Base-by-base conservation (phyloP, 2,329 filamentous ascomycete genomes). In the Ophiostoma ips region DNA sequence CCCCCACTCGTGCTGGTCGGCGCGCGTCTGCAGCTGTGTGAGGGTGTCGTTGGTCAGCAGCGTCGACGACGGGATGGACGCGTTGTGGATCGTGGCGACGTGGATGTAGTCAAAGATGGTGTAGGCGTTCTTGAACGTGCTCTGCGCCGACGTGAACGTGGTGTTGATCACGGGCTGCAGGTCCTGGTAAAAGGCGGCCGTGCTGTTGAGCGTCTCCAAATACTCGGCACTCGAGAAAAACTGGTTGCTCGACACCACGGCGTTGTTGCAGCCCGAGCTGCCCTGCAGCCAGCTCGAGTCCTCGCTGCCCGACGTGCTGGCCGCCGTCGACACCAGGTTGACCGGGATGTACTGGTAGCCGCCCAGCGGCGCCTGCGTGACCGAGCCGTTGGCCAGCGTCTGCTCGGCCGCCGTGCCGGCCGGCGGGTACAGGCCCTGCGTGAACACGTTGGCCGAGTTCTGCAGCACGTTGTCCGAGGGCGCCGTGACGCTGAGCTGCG, bases 261-360 rank as follows among this genome's bases (percentile, higher is more conserved):
- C 72, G 38, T 68, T 78, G 62, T 65, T 66, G 63, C 78, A 82
- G 9, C 72, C 72, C 52, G 70, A 76, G 54, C 67, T 66, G 41
- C 74, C 76, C 63, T 81, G 77, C 0, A 81, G 68, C 77, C 77
- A 81, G 21, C 66, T 70, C 50, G 62, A 73, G 59, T 70, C 70
- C 65, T 80, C 75, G 2, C 73, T 68, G 56, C 78, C 74, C 7
- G 70, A 66, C 21, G 70, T 66, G 49, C 79, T 73, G 13, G 76
- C 72, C 10, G 63, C 78, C 2, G 69, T 71, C 3, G 70, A 63
- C 28, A 84, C 71, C 3, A 76, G 68, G 52, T 80, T 75, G 50
- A 95, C 71, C 16, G 86, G 84, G 57, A 94, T 83, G 54, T 92
- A 77, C 66, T 95, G 89, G 63, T 88, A 94, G 24, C 88, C 88